These are phyloP conservation scores for Maudiozyma bulderi DNA, from an alignment of 805 yeast species.

Conservation along the genomic window DNA sequence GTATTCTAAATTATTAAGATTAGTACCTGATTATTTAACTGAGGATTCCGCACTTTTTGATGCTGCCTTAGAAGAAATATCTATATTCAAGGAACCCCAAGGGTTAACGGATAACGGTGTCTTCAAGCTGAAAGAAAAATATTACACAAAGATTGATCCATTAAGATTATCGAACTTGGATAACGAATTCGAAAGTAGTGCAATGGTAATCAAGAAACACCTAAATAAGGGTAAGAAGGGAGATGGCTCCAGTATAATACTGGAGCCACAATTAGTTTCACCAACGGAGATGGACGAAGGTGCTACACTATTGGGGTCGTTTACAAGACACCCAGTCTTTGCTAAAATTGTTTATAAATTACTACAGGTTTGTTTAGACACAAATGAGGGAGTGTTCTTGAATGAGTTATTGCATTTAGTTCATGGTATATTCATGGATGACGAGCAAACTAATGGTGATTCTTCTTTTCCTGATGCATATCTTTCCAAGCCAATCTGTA, in stretches of 20 bases:
- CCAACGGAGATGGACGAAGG: slow-evolving; percentile 18
- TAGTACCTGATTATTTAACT: slow-evolving; percentile 28
- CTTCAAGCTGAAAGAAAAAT: slow-evolving; percentile 44
- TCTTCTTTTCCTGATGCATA: slow-evolving; percentile 36
- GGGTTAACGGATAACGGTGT: slow-evolving; percentile 61
- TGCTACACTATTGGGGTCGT: slow-evolving; percentile 38
- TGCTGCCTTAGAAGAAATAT: slow-evolving; percentile 43
- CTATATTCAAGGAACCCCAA: slow-evolving; percentile 53
- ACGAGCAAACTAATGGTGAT: slow-evolving; percentile 35
- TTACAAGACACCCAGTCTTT: slow-evolving; percentile 43
- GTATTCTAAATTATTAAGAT: slow-evolving; percentile 39
- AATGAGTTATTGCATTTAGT: slow-evolving; percentile 56
- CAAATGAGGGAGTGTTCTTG: slow-evolving; percentile 44
- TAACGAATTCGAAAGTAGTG: slow-evolving; percentile 43
- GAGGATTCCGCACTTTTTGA: slow-evolving; percentile 37
- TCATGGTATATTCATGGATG: slow-evolving; percentile 54
- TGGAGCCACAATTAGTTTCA: slow-evolving; percentile 37
- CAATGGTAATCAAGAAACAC: slow-evolving; percentile 37
- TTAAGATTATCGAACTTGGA: slow-evolving; percentile 38
- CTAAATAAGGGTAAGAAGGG: slow-evolving; percentile 33
- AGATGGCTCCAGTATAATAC: slow-evolving; percentile 35
- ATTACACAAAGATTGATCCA: slow-evolving; percentile 47
- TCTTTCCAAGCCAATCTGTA: slow-evolving; percentile 47
- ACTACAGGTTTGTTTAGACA: slow-evolving; percentile 43
- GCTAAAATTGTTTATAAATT: slow-evolving; percentile 50